Percentiles rank a stretch among this genome's conserved stretches.
Evolutionary conservation across 768 basidiomycete species (phyloP).

Genomic region (Lactifluus piperatus): DNA sequence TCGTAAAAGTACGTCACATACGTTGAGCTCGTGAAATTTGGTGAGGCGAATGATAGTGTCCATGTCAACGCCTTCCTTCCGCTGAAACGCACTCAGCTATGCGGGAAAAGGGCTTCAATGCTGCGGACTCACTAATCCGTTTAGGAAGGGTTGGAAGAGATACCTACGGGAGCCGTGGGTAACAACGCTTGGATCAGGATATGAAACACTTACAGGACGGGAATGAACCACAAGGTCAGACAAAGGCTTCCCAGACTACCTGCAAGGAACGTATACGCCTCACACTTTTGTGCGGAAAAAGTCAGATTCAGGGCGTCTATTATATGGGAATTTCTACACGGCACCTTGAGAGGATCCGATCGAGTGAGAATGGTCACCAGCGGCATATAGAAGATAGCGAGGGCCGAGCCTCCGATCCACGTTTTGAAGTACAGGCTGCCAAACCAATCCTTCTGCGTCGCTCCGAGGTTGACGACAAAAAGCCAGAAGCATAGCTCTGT

Average conservation of each 20-base stretch:
- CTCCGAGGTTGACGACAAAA: conserved; percentile 62
- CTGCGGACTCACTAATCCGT: conserved; percentile 40
- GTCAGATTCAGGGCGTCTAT: neutral
- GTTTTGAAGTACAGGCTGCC: conserved; percentile 61
- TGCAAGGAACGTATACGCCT: conserved; percentile 60
- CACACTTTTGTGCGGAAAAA: conserved; percentile 36
- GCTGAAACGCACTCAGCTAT: conserved; percentile 30
- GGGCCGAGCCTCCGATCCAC: conserved; percentile 57
- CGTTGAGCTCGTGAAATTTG: conserved; percentile 78
- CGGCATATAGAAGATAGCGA: conserved; percentile 61
- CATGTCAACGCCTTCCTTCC: conserved; percentile 51
- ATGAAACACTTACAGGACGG: conserved; percentile 44
- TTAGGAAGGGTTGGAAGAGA: conserved; percentile 58
- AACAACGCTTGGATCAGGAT: neutral
- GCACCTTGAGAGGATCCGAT: conserved; percentile 48
- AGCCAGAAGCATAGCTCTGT: conserved; percentile 84
- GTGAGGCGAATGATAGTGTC: conserved; percentile 61
- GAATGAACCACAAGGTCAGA: conserved; percentile 68
- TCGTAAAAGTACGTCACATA: conserved; percentile 29
- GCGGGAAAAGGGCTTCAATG: neutral
- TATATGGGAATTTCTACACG: neutral
- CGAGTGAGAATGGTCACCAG: conserved; percentile 58
- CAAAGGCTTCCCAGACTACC: conserved; percentile 62
- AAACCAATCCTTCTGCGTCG: conserved; percentile 63
- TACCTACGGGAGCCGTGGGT: conserved; percentile 32